Base-by-base conservation (phyloP, 2,329 filamentous ascomycete genomes). In the Ceratocystis cubensis region DNA sequence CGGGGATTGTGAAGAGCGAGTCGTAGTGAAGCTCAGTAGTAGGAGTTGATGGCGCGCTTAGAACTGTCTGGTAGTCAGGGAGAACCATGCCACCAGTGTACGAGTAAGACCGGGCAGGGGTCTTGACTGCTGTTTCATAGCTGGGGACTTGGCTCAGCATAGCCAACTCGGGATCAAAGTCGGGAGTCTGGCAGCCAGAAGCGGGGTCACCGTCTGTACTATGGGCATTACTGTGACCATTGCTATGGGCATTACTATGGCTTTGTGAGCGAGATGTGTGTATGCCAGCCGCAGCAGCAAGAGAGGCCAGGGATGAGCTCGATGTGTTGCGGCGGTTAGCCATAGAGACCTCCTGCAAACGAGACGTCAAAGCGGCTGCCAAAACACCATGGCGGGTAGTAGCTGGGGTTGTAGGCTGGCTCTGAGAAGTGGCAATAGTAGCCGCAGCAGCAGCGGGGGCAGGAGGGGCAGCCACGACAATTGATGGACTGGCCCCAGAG, bases 71-170 rank as follows among this genome's bases (percentile, higher is more conserved):
- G 72, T 91, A 91, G 72, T 88, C 84, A 0, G 88, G 88, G 5
- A 89, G 79, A 13, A 75, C 75, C 4, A 77, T 74, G 41, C 79
- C 78, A 25, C 80, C 79, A 5, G 79, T 75, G 56, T 78, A 79
- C 62, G 77, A 79, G 15, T 78, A 78, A 44, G 80, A 79, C 63
- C 82, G 80, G 17, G 84, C 82, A 4, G 85, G 83, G 0, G 85
- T 83, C 69, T 83, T 84, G 30, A 91, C 83, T 0, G 88, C 88
- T 0, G 88, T 91, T 17, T 82, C 82, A 73, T 92, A 92, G 66
- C 88, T 91, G 0, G 88, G 88, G 1, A 92, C 88, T 70, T 88
- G 88, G 73, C 81, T 88, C 53, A 91, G 76, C 69, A 85, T 82
- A 61, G 82, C 81, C 70, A 89, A 76, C 69, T 88, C 84, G 20